Evolutionary conservation across 352 stramenopile species (phyloP), one percentile per base, ranked within the genome.

Genomic region (Phytophthora idaei): DNA sequence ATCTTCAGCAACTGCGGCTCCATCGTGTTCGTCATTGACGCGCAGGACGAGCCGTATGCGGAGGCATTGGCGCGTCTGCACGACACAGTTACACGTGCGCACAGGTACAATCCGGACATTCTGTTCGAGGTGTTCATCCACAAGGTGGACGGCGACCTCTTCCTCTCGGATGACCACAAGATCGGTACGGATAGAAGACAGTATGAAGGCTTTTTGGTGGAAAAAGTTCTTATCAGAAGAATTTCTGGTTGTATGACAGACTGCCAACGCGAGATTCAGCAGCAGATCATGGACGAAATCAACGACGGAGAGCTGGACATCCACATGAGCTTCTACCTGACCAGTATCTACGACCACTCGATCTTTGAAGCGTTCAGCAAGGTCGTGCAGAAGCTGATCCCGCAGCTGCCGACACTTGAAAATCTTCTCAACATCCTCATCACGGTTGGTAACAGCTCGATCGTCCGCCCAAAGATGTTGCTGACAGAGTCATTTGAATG

Each of bases 41-140:
- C 97, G 2, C 97, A 99, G 75, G 97, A 99, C 58, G 89, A 96
- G 63, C 89, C 88, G 39, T 96, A 95, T 64, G 83, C 85, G 1
- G 92, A 98, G 62, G 89, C 90, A 4, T 65, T 98, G 32, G 81
- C 86, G 42, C 82, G 92, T 12, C 77, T 98, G 52, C 87, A 97
- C 36, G 93, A 97, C 59, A 97, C 90, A 9, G 90, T 97, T 44
- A 83, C 81, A 45, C 80, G 87, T 17, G 92, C 90, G 34, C 89
- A 97, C 58, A 70, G 77, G 21, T 94, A 97, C 76, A 99, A 99
- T 73, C 95, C 97, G 10, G 87, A 96, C 61, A 98, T 99, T 67
- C 84, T 95, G 39, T 96, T 99, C 61, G 97, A 99, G 71, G 96
- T 99, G 21, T 99, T 99, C 73, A 99, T 99, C 57, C 97, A 99